Conservation (phyloP, 192 early-diverging fungal species). For the Cetraspora pellucida region DNA sequence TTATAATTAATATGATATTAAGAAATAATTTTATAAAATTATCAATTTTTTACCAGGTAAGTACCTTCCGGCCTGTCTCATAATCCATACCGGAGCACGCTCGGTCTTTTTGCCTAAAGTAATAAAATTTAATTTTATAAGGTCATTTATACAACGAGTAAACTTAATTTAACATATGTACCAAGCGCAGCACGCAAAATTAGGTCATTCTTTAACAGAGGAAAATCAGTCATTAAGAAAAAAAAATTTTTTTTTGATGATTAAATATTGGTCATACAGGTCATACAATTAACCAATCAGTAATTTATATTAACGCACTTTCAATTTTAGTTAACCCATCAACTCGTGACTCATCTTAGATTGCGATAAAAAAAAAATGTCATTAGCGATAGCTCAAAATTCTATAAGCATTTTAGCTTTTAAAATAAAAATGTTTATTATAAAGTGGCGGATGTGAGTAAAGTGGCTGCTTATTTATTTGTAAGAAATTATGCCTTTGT, state of each 20-base stretch:
- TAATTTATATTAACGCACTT: too few species aligned
- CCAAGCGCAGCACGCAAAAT: conserved; percentile 86
- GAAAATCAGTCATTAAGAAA: conserved; percentile 58
- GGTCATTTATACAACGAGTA: background rate
- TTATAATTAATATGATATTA: background rate
- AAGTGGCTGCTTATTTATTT: too few species aligned
- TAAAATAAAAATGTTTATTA: too few species aligned
- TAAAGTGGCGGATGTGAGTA: too few species aligned
- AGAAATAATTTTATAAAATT: background rate
- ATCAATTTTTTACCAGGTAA: conserved; percentile 69
- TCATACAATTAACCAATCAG: too few species aligned
- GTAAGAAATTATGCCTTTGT: too few species aligned
- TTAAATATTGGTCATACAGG: background rate
- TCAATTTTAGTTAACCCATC: too few species aligned
- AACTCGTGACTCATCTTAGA: too few species aligned
- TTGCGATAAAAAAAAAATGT: too few species aligned
- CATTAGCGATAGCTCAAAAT: too few species aligned
- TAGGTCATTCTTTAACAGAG: conserved; percentile 88
- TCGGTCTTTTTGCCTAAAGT: conserved; percentile 64
- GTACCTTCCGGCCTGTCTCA: conserved; percentile 97
- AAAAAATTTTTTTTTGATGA: background rate
- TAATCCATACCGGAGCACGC: conserved; percentile 93
- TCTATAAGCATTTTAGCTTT: too few species aligned
- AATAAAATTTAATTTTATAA: conserved; percentile 3
- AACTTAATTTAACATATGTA: conserved; percentile 33